Conservation (phyloP, 306 rosid genomes). For the Arachis hypogaea region DNA sequence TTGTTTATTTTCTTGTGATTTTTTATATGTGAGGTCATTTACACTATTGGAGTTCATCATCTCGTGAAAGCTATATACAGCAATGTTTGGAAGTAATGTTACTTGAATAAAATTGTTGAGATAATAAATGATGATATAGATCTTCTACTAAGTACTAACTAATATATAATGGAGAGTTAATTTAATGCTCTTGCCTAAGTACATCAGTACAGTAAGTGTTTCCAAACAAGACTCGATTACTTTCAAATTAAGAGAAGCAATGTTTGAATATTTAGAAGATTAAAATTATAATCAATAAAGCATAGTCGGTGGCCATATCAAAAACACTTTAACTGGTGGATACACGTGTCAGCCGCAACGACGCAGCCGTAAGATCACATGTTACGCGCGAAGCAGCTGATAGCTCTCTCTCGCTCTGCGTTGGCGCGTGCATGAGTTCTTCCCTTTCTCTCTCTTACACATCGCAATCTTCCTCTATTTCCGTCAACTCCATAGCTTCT, state of each 20-base stretch:
- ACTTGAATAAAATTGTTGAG: too few species aligned
- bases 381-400: constrained; percentile 7
- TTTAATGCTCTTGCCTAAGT: too few species aligned
- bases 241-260: too few species aligned
- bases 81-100: too few species aligned
- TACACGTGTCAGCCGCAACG: constrained; percentile 11
- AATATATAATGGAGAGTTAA: too few species aligned
- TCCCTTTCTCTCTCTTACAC: not conserved
- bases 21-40: not conserved
- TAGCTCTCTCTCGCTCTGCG: constrained; percentile 20
- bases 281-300: too few species aligned
- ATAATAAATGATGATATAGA: too few species aligned
- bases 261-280: too few species aligned
- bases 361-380: not conserved
- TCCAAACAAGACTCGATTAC: too few species aligned
- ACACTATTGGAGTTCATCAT: not conserved
- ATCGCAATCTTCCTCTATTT: constrained; percentile 34
- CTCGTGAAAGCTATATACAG: not conserved
- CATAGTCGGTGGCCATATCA: not conserved
- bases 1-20: too few species aligned
- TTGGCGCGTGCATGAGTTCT: constrained; percentile 25
- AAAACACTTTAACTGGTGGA: not conserved
- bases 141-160: too few species aligned
- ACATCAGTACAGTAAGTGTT: too few species aligned
- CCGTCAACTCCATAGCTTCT: constrained; percentile 26